A percentile compares a stretch with the other conserved stretches of the same genome.
Conservation (phyloP, 257 asterid species). For the Galeopsis tetrahit region DNA sequence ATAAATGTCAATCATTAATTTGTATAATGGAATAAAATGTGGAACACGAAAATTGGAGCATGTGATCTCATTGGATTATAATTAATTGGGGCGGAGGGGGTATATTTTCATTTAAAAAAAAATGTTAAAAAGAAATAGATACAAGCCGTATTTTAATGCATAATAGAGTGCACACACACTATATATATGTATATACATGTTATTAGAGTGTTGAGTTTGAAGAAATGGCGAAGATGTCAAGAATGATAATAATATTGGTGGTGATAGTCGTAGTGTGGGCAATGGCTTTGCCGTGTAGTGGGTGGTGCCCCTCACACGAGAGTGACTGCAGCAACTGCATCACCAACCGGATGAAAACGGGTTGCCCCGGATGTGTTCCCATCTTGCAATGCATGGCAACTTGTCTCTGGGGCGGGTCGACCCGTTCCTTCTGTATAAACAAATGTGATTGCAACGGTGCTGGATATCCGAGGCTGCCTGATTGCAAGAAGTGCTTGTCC, state of each 20-base stretch:
- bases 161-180: no score
- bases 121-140: no score
- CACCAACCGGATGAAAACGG: conserved; percentile 47
- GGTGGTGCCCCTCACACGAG: conserved; percentile 53
- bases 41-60: no score
- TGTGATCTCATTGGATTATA: no score
- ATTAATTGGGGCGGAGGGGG: no score
- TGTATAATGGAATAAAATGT: no score
- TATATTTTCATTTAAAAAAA: no score
- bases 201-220: not conserved
- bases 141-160: no score
- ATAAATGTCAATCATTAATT: no score
- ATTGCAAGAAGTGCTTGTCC: conserved; percentile 71
- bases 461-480: conserved; percentile 58
- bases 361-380: conserved; percentile 69
- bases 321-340: conserved; percentile 64
- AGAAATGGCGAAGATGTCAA: conserved; percentile 24
- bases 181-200: no score
- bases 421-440: conserved; percentile 2
- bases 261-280: conserved; percentile 30
- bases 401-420: conserved; percentile 68
- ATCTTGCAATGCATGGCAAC: conserved; percentile 72
- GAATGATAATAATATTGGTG: conserved; percentile 2
- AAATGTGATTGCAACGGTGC: conserved; percentile 45
- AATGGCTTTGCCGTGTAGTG: conserved; percentile 36